Evolutionary conservation across 2,329 filamentous ascomycete genomes (phyloP).

Genomic region (Aspergillus sp.): DNA sequence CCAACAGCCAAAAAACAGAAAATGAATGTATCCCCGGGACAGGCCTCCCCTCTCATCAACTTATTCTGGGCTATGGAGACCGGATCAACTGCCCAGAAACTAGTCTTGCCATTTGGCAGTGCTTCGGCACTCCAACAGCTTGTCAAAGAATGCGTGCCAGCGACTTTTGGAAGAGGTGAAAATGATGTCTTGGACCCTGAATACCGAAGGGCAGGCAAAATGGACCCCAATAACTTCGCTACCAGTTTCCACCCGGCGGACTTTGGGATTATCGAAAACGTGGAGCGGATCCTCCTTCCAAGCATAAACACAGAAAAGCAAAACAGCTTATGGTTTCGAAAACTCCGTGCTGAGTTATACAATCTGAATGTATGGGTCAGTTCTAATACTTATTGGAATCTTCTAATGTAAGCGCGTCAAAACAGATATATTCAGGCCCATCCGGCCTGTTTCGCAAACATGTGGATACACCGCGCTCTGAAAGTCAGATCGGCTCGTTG

Average conservation of each 20-base stretch:
- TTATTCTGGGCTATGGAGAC: slow-evolving; percentile 7
- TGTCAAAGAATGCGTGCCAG: slow-evolving; percentile 41
- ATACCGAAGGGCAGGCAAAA: slow-evolving; percentile 54
- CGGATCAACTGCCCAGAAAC: background rate
- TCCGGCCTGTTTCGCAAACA: slow-evolving; percentile 54
- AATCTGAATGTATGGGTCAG: slow-evolving; percentile 53
- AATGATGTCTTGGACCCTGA: slow-evolving; percentile 52
- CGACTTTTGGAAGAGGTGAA: slow-evolving; percentile 49
- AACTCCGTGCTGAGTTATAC: slow-evolving; percentile 55
- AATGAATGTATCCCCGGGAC: background rate
- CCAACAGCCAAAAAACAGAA: background rate
- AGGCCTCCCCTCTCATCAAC: slow-evolving; percentile 3
- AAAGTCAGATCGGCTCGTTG: slow-evolving; percentile 53
- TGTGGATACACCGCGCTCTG: slow-evolving; percentile 54
- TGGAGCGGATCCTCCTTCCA: slow-evolving; percentile 50
- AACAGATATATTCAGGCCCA: slow-evolving; percentile 52
- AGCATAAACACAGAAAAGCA: slow-evolving; percentile 18
- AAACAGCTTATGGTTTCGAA: slow-evolving; percentile 22
- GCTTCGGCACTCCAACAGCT: slow-evolving; percentile 20
- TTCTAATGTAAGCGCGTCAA: background rate
- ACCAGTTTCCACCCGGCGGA: slow-evolving; percentile 54
- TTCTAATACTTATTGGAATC: background rate
- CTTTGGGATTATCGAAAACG: slow-evolving; percentile 52
- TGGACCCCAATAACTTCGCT: slow-evolving; percentile 50
- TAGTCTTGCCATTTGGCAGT: slow-evolving; percentile 5